Evolutionary conservation across 257 asterid species (phyloP).

Genomic region (Linderniella brevidens): DNA sequence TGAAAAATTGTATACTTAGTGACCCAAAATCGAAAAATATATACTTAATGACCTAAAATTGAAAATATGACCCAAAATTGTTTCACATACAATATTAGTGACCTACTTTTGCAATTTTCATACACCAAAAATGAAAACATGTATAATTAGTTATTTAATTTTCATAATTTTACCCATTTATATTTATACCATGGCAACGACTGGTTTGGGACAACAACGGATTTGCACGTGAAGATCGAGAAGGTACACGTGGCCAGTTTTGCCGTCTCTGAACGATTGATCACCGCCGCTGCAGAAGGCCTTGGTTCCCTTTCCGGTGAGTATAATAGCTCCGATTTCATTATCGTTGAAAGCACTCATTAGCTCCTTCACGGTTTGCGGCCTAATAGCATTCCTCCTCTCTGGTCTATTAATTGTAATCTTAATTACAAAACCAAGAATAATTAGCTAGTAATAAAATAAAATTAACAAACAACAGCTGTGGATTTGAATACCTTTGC

Average conservation of each 20-base stretch:
- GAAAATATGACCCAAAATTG: no score
- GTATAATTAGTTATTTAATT: no score
- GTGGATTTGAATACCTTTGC: constrained; percentile 42
- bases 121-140: no score
- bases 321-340: constrained; percentile 63
- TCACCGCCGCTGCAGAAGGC: constrained; percentile 98
- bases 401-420: constrained; percentile 90
- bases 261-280: constrained; percentile 74
- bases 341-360: constrained; percentile 73
- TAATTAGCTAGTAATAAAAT: background rate
- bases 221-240: constrained; percentile 92
- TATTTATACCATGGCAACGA: constrained; percentile 87
- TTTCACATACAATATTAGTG: no score
- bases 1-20: no score
- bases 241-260: constrained; percentile 79
- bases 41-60: no score
- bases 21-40: no score
- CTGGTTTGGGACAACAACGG: constrained; percentile 94
- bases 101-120: no score
- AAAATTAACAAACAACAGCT: background rate
- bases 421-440: constrained; percentile 15
- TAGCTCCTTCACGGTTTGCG: constrained; percentile 86
- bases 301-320: constrained; percentile 82
- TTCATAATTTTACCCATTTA: no score
- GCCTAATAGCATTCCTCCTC: constrained; percentile 83